These are phyloP conservation scores for Solanum hybrid DNA, from an alignment of 305 asterid species.

Conservation along the genomic window DNA sequence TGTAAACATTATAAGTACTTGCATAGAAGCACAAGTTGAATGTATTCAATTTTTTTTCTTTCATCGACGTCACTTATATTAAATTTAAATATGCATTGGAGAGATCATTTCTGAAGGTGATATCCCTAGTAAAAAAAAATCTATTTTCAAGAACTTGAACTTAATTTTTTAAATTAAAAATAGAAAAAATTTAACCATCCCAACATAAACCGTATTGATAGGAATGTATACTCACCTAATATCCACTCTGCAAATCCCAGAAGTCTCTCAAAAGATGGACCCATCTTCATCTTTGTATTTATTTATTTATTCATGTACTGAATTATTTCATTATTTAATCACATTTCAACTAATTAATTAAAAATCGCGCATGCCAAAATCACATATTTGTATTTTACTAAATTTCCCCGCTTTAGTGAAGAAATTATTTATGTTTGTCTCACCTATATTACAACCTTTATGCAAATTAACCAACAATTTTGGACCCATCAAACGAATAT, in stretches of 20 bases:
- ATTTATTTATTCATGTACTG: not conserved
- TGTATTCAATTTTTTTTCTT: not conserved
- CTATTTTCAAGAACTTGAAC: fast-evolving
- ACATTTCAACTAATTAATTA: not conserved
- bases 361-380: not conserved
- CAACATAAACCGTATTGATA: not conserved
- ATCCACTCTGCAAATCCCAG: not conserved
- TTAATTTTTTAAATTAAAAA: not conserved
- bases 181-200: not conserved
- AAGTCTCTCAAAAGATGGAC: not conserved
- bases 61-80: not conserved
- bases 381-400: not conserved
- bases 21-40: not conserved
- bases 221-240: not conserved
- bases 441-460: not conserved
- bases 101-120: fast-evolving
- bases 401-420: not conserved
- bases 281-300: not conserved
- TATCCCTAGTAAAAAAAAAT: no score
- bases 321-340: not conserved
- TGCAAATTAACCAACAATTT: not conserved
- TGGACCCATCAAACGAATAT: not conserved
- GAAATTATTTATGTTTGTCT: not conserved
- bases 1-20: not conserved
- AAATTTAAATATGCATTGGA: not conserved